Base-by-base conservation (phyloP, 2,329 filamentous ascomycete species). In the Nemania serpens region DNA sequence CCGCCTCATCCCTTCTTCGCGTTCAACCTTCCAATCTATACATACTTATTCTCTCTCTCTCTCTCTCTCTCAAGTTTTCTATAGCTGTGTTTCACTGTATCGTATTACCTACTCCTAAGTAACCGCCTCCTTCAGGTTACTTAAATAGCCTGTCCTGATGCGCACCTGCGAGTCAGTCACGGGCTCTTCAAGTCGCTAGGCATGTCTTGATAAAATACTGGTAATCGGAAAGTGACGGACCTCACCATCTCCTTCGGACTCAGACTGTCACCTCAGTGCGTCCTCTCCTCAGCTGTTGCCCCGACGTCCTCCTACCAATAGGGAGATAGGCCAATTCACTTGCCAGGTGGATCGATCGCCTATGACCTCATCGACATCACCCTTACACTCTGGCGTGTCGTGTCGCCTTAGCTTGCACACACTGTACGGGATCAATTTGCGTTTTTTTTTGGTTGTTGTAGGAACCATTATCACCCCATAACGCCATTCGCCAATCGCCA, bases 321-420 rank as follows among this genome's bases (percentile, higher is more conserved):
- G 42, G 51, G 68, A 46, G 41, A 36, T 64, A 65, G 64, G 64
- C 62, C 65, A 53, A 29, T 29, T 29, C 59, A 29, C 49, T 62
- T 29, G n/a, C n/a, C n/a, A n/a, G n/a, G 60, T 57, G 51, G 62
- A 64, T 69, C 59, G 63, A 64, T 60, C 62, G 49, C 50, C 47
- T 39, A 69, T 71, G 69, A 71, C 67, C 65, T 71, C 69, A 70
- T 66, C 53, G 48, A 49, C 54, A 29, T 62, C 29, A 13, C 59
- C 55, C 58, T 39, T 29, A 45, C 58, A 47, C 54, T 51, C 41
- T 53, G 53, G 59, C 54, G 25, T 12, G 36, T 4, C 11, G 56
- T 62, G 34, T 17, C 41, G 53, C 58, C 36, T 34, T 54, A 61
- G 39, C 55, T 46, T 61, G 48, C 17, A 29, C 7, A 29, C 25